Evolutionary conservation across 2,329 filamentous ascomycete species (phyloP), one percentile per base, ranked within the genome.

Genomic region (Ceratocystis eucalypticola): DNA sequence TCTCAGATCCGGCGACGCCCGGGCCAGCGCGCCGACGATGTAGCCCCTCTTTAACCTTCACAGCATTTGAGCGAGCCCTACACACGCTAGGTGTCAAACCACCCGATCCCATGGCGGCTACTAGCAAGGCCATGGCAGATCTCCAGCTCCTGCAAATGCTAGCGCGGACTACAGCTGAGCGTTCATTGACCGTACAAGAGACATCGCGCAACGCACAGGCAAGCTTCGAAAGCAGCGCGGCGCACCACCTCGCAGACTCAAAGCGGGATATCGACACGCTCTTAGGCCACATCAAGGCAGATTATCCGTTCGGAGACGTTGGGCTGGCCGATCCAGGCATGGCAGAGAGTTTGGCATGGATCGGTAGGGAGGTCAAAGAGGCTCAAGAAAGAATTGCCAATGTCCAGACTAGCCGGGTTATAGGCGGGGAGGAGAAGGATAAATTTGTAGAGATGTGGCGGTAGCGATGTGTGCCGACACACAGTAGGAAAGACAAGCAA

Each of bases 261-360:
- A 75, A 76, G 20, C 71, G 76, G 2, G 82, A 81, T 0, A 70
- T 84, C 1, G 78, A 80, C 69, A 70, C 81, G 7, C 71, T 84
- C 17, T 74, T 77, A 4, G 81, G 82, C 67, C 82, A 78, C 50
- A 73, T 84, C 0, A 73, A 84, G 1, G 80, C 80, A 0, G 82
- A 85, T 70, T 82, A 77, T 37, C 73, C 77, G 3, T 83, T 77
- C 70, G 75, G 75, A 0, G 72, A 76, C n/a, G 76, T 82, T 3
- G 75, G 75, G 53, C 76, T 85, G 5, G 73, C 79, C 5, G 83
- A 85, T 69, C 76, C 79, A 0, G 80, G 82, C 33, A 78, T 83
- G 46, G 79, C 82, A 66, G 75, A 73, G 1, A 80, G 78, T 1
- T 78, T 85, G n/a, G 71, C 72, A 0, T 75, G 81, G 10, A 70